phyloP scores from a whole-genome alignment of 176 grass and related monocot genomes.

The Oryza glumipatula region DNA sequence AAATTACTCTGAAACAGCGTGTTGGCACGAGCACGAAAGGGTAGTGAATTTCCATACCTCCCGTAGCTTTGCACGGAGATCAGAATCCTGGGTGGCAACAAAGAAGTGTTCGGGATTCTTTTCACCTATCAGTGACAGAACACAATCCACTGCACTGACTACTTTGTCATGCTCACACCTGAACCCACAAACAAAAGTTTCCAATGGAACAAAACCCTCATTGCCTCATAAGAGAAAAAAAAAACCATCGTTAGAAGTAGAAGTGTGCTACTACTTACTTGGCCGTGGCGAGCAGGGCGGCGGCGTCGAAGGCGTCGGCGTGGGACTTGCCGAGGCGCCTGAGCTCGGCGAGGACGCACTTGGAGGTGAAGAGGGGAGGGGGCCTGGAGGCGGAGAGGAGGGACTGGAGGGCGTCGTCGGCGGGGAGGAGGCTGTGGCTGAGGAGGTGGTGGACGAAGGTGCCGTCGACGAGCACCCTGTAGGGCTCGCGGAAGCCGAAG shows the following conservation, averaged over 20 bases:
- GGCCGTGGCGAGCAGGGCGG: constrained; percentile 61
- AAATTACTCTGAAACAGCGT: neutral
- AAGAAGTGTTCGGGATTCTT: constrained; percentile 79
- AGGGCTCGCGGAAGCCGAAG: constrained; percentile 87
- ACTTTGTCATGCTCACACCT: constrained; percentile 90
- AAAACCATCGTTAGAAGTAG: neutral
- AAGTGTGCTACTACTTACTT: constrained; percentile 29
- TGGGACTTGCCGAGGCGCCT: constrained; percentile 68
- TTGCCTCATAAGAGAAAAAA: neutral
- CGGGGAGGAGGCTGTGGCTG: constrained; percentile 55
- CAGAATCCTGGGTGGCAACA: constrained; percentile 70
- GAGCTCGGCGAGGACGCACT: constrained; percentile 72
- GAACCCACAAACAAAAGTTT: constrained; percentile 3
- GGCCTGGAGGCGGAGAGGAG: constrained; percentile 63
- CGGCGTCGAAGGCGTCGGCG: constrained; percentile 43
- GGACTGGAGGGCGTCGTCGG: constrained; percentile 55
- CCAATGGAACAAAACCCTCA: constrained; percentile 8
- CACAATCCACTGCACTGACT: constrained; percentile 57
- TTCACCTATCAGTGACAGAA: constrained; percentile 67
- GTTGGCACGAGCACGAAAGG: neutral
- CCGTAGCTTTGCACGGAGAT: constrained; percentile 57
- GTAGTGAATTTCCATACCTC: constrained; percentile 48
- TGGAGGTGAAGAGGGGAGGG: constrained; percentile 74
- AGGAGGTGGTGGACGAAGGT: constrained; percentile 82
- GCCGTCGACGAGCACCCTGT: constrained; percentile 74